Evolutionary conservation across 345 rosid genomes (phyloP), one percentile per base, ranked within the genome.

Genomic region (Rubroshorea leprosula): DNA sequence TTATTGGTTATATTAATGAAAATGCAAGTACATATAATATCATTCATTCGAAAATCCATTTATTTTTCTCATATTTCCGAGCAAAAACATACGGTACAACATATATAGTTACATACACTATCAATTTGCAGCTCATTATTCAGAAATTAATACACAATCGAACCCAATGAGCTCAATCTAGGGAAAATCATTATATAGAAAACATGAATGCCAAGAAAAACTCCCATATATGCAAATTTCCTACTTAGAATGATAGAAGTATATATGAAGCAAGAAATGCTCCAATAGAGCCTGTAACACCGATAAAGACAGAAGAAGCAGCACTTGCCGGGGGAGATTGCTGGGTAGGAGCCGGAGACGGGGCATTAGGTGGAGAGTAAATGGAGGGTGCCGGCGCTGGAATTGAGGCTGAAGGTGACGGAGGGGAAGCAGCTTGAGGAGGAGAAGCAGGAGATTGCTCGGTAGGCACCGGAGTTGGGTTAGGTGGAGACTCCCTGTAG

Each of bases 381-480:
- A n/a, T n/a, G n/a, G n/a, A n/a, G n/a, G n/a, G n/a, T n/a, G n/a
- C n/a, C n/a, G n/a, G n/a, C n/a, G n/a, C n/a, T n/a, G n/a, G n/a
- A n/a, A n/a, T n/a, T n/a, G n/a, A n/a, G n/a, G n/a, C n/a, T n/a
- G n/a, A n/a, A n/a, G 41, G 41, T 35, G 41, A 6, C 3, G 41
- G 41, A 35, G 41, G 41, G 12, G 41, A n/a, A n/a, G n/a, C n/a
- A n/a, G n/a, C n/a, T n/a, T n/a, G n/a, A n/a, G n/a, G n/a, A n/a
- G 90, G n/a, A n/a, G n/a, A n/a, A n/a, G n/a, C n/a, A n/a, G n/a
- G n/a, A n/a, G n/a, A n/a, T n/a, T n/a, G n/a, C n/a, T n/a, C n/a
- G n/a, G n/a, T n/a, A n/a, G n/a, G n/a, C n/a, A n/a, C 66, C 22
- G 87, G 80, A 53, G 82, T 63, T 23, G 95, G 95, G 64, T 22